These are phyloP conservation scores for Fusarium compactum DNA, from an alignment of 2,329 filamentous ascomycete genomes.

Conservation along the genomic window DNA sequence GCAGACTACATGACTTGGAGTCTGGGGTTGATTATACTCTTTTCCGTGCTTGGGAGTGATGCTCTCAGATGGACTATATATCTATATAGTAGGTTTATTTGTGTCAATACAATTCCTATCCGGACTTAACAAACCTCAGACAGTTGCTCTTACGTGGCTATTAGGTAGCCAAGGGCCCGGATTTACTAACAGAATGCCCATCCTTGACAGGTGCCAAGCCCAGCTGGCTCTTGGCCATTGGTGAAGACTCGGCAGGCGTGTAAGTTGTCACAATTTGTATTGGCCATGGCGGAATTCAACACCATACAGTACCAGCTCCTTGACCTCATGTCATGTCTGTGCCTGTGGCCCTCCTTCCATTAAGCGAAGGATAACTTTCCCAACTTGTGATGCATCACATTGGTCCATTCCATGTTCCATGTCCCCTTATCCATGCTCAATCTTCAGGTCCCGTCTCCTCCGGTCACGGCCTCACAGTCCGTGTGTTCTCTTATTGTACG, in stretches of 20 bases:
- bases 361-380: constrained; percentile 30
- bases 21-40: constrained; percentile 16
- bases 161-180: constrained; percentile 38
- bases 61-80: no score
- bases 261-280: constrained; percentile 33
- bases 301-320: background rate
- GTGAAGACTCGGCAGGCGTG: constrained; percentile 24
- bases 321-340: constrained; percentile 4
- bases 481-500: background rate
- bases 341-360: background rate
- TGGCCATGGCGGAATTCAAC: constrained; percentile 23
- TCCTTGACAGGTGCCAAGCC: constrained; percentile 38
- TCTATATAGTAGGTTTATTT: background rate
- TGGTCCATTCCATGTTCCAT: constrained; percentile 14
- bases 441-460: constrained; percentile 11
- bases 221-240: constrained; percentile 24
- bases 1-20: constrained; percentile 15
- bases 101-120: background rate
- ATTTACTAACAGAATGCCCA: constrained; percentile 46
- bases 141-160: constrained; percentile 45
- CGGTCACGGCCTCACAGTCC: constrained; percentile 27
- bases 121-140: constrained; percentile 7
- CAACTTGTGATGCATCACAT: constrained; percentile 43
- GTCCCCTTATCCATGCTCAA: constrained; percentile 3
- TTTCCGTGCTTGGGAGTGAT: background rate